Conservation (phyloP, 805 yeast genomes). For the Candida coquimbonensis region DNA sequence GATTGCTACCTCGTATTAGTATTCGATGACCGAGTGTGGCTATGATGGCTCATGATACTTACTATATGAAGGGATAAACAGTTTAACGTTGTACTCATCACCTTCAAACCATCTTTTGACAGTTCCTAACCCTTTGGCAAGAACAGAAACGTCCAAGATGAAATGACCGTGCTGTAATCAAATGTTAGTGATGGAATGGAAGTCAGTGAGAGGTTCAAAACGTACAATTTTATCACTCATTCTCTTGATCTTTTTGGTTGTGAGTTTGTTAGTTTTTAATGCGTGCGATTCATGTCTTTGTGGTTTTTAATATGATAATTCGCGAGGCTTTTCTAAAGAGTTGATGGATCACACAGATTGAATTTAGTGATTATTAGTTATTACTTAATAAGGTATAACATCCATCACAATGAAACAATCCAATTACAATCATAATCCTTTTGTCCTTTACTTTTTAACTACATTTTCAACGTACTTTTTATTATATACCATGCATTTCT, state of each 20-base stretch:
- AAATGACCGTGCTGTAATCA: constrained; percentile 25
- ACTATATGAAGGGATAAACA: constrained; percentile 47
- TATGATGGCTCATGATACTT: background rate
- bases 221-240: background rate
- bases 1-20: constrained; percentile 28
- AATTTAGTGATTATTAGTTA: too few relatives aligned
- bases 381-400: too few relatives aligned
- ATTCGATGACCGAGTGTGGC: background rate
- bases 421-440: too few relatives aligned
- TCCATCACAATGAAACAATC: too few relatives aligned
- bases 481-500: too few relatives aligned
- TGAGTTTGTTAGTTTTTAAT: background rate
- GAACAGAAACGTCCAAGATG: constrained; percentile 60
- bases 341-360: too few relatives aligned
- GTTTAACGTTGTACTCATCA: constrained; percentile 26
- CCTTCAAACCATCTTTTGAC: constrained; percentile 54
- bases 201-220: background rate
- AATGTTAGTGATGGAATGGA: background rate
- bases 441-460: too few relatives aligned
- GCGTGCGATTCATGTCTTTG: background rate
- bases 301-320: background rate
- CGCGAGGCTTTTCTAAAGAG: too few relatives aligned
- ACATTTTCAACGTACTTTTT: too few relatives aligned
- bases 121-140: constrained; percentile 63
- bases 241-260: background rate